These are phyloP conservation scores for Arthromyces matolae DNA, from an alignment of 768 basidiomycete species.

Conservation along the genomic window DNA sequence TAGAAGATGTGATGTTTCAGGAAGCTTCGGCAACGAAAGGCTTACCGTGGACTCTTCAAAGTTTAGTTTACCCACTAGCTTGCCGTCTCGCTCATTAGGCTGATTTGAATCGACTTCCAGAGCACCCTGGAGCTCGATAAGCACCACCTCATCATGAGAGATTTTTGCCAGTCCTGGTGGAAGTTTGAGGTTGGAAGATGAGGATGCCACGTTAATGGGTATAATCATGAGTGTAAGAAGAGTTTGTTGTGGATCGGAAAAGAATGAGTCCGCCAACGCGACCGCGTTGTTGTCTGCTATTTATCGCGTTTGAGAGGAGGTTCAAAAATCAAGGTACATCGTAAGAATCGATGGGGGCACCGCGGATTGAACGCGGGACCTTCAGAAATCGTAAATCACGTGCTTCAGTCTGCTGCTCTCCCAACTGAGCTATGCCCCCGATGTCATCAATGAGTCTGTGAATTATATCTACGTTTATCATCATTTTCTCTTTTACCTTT, in stretches of 20 bases:
- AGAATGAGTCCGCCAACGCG: slow-evolving; percentile 12
- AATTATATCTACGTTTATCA: too few species aligned
- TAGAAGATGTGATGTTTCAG: not conserved
- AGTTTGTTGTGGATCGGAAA: not conserved
- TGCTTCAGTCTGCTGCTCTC: too few species aligned
- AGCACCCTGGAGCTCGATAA: slow-evolving; percentile 86
- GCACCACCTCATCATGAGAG: slow-evolving; percentile 73
- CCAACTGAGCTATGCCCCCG: too few species aligned
- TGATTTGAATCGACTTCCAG: slow-evolving; percentile 62
- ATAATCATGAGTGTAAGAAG: slow-evolving; percentile 52
- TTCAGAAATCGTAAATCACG: too few species aligned
- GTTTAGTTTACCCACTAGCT: slow-evolving; percentile 73
- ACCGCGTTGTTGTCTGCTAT: slow-evolving; percentile 13
- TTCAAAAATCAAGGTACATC: too few species aligned
- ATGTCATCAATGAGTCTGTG: too few species aligned
- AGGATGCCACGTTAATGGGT: slow-evolving; percentile 46
- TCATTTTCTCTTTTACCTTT: too few species aligned
- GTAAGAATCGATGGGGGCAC: too few species aligned
- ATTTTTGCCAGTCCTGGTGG: slow-evolving; percentile 66
- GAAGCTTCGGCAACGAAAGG: slow-evolving; percentile 1
- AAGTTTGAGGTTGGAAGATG: slow-evolving; percentile 41
- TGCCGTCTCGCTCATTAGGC: slow-evolving; percentile 54
- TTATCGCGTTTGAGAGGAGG: too few species aligned
- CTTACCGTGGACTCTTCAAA: slow-evolving; percentile 59
- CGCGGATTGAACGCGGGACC: too few species aligned